These are phyloP conservation scores for Daldinia loculata DNA, from an alignment of 495 filamentous ascomycete genomes.

Conservation along the genomic window DNA sequence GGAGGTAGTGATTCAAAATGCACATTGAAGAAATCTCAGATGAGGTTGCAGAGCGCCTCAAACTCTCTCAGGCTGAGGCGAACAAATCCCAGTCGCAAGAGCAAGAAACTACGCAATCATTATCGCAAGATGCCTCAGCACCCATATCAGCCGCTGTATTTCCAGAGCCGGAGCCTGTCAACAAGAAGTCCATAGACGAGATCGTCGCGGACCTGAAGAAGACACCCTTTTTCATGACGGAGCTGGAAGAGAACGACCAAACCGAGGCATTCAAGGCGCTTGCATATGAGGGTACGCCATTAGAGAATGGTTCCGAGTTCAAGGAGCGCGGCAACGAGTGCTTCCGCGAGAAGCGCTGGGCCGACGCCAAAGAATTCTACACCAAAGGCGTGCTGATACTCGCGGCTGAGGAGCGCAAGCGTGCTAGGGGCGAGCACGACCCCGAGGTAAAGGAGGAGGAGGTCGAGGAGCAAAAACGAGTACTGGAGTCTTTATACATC, in stretches of 20 bases:
- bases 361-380: constrained; percentile 91
- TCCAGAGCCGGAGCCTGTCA: constrained; percentile 64
- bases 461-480: constrained; percentile 61
- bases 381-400: constrained; percentile 79
- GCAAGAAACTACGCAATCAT: constrained; percentile 17
- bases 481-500: constrained; percentile 79
- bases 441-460: constrained; percentile 56
- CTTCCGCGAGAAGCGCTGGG: constrained; percentile 76
- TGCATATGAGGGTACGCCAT: constrained; percentile 88
- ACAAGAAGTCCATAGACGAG: constrained; percentile 73
- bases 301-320: constrained; percentile 80
- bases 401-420: constrained; percentile 62
- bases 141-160: constrained; percentile 34
- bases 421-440: constrained; percentile 22
- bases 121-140: constrained; percentile 21
- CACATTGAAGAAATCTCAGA: constrained; percentile 47
- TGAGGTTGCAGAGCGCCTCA: constrained; percentile 47
- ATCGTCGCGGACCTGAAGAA: constrained; percentile 78
- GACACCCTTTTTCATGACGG: constrained; percentile 94
- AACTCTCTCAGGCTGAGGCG: constrained; percentile 30
- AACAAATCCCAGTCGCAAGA: constrained; percentile 35
- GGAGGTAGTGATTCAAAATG: constrained; percentile 27
- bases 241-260: constrained; percentile 81
- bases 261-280: constrained; percentile 88
- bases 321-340: constrained; percentile 91